Percentiles rank a stretch among this genome's conserved stretches.
phyloP scores from a whole-genome alignment of 2,329 filamentous ascomycete species.

The Macrophomina pseudophaseolina region DNA sequence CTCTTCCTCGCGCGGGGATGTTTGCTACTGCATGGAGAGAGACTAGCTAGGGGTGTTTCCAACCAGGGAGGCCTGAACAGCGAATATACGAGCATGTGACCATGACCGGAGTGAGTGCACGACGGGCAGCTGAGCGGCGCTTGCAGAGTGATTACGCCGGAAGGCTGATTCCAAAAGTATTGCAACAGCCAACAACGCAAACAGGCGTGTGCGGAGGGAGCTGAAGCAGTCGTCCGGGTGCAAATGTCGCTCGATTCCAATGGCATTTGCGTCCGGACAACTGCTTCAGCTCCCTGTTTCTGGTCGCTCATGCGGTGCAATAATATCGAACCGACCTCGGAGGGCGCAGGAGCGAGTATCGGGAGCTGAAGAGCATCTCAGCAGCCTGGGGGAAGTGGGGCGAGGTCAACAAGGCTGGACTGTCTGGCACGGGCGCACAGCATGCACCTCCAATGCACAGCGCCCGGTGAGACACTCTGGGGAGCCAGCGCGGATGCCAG shows the following conservation, averaged over 20 bases:
- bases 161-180: neutral
- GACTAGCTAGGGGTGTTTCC: conserved; percentile 11
- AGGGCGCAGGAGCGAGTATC: too few relatives aligned
- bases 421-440: neutral
- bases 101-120: neutral
- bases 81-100: conserved; percentile 18
- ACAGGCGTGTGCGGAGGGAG: too few relatives aligned
- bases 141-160: neutral
- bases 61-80: conserved; percentile 18
- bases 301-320: too few relatives aligned
- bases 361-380: neutral
- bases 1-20: neutral
- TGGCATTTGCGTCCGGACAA: too few relatives aligned
- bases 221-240: too few relatives aligned
- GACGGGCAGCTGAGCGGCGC: conserved; percentile 19
- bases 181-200: too few relatives aligned
- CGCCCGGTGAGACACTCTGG: too few relatives aligned
- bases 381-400: neutral
- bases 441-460: too few relatives aligned
- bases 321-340: too few relatives aligned
- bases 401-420: neutral
- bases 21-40: conserved; percentile 4
- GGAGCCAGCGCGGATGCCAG: too few relatives aligned
- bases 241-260: too few relatives aligned
- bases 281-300: too few relatives aligned